A percentile compares a stretch with the other conserved stretches of the same genome.
phyloP scores from a whole-genome alignment of 805 yeast genomes.

The Maudiozyma turicensis region DNA sequence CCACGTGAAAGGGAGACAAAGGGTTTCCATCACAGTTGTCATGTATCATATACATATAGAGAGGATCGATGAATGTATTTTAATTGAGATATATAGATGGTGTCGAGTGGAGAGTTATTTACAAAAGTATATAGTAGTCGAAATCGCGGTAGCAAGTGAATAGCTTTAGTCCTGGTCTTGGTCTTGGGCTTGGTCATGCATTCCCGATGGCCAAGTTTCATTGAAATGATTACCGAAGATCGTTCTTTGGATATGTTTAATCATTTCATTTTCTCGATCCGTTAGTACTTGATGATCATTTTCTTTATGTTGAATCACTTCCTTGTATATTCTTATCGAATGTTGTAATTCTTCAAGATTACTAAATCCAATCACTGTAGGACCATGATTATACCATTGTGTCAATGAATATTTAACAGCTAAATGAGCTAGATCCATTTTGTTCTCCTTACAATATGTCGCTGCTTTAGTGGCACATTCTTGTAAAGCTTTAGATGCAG shows the following conservation, averaged over 20 bases:
- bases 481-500: conserved; percentile 54
- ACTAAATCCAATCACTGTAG: conserved; percentile 74
- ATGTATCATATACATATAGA: too few species aligned
- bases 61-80: too few species aligned
- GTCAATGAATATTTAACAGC: conserved; percentile 69
- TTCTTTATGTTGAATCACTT: conserved; percentile 23
- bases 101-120: background rate
- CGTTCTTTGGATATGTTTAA: conserved; percentile 34
- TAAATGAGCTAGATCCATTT: conserved; percentile 66
- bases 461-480: conserved; percentile 37
- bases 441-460: conserved; percentile 33
- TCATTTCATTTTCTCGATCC: conserved; percentile 35
- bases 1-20: too few species aligned
- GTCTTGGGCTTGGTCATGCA: background rate
- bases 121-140: background rate
- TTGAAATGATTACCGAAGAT: conserved; percentile 47
- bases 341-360: conserved; percentile 49
- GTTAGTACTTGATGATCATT: conserved; percentile 24
- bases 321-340: conserved; percentile 52
- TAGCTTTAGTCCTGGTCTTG: background rate
- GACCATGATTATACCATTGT: conserved; percentile 45
- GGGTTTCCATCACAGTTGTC: too few species aligned
- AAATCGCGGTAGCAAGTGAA: background rate
- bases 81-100: too few species aligned
- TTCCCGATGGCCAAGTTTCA: conserved; percentile 47